phyloP scores from a whole-genome alignment of 805 yeast species.

The Nakazawaea populi region DNA sequence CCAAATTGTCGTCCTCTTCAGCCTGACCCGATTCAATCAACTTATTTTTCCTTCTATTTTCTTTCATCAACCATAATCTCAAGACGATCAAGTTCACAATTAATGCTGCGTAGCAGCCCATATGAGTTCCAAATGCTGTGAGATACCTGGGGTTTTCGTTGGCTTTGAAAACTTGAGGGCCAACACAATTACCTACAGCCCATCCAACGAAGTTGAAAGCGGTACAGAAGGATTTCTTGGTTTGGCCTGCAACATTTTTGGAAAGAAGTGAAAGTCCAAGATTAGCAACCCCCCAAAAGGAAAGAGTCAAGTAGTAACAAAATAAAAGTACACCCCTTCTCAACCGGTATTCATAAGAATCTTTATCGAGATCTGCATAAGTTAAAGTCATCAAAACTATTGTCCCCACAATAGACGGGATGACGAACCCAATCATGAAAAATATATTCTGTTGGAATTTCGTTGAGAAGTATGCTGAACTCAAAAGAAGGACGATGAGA shows the following conservation, averaged over 20 bases:
- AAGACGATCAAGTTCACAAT: slow-evolving; percentile 19
- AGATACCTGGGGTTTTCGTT: slow-evolving; percentile 11
- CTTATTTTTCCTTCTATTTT: slow-evolving; percentile 20
- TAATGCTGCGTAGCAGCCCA: slow-evolving; percentile 23
- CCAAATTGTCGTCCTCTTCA: slow-evolving; percentile 9
- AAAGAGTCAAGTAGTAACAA: slow-evolving; percentile 23
- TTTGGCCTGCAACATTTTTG: slow-evolving; percentile 26
- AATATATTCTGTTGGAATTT: slow-evolving; percentile 15
- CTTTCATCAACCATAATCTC: slow-evolving; percentile 20
- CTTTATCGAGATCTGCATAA: slow-evolving; percentile 16
- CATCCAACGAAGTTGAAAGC: slow-evolving; percentile 19
- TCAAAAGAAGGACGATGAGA: slow-evolving; percentile 19
- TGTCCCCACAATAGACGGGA: slow-evolving; percentile 28
- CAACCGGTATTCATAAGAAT: slow-evolving; percentile 13
- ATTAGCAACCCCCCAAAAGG: slow-evolving; percentile 21
- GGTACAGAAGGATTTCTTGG: slow-evolving; percentile 17
- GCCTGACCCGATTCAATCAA: slow-evolving; percentile 13
- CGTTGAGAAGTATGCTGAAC: slow-evolving; percentile 20
- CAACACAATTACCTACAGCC: slow-evolving; percentile 15
- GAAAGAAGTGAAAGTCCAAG: slow-evolving; percentile 18
- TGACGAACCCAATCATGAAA: slow-evolving; percentile 19
- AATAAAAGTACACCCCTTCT: slow-evolving; percentile 22
- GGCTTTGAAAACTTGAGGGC: slow-evolving; percentile 18
- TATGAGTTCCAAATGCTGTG: slow-evolving; percentile 15
- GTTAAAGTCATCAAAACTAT: slow-evolving; percentile 21